phyloP scores from a whole-genome alignment of 345 rosid genomes.

The Populus davidiana region DNA sequence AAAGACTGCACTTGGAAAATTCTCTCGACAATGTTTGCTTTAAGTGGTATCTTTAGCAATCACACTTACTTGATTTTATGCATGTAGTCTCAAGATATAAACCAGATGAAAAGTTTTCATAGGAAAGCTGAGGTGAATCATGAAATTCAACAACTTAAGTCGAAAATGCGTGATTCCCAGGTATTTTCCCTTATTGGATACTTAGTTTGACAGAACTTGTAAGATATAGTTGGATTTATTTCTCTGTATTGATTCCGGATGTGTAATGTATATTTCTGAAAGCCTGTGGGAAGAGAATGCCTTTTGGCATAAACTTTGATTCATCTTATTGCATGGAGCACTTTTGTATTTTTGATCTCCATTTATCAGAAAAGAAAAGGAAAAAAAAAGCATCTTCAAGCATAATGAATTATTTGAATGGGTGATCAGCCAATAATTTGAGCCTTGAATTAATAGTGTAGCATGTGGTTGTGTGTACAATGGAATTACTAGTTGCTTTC shows the following conservation, averaged over 20 bases:
- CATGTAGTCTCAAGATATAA: slow-evolving; percentile 73
- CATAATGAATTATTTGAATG: not conserved
- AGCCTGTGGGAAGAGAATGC: not conserved
- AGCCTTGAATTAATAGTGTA: not conserved
- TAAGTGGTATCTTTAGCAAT: slow-evolving; percentile 10
- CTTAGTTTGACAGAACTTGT: not conserved
- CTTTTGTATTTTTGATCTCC: not conserved
- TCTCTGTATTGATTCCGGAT: not conserved
- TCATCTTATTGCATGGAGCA: not conserved
- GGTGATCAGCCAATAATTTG: not conserved
- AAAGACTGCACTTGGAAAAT: not conserved
- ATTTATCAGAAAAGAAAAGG: not conserved
- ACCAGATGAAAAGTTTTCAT: slow-evolving; percentile 72
- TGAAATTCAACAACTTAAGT: slow-evolving; percentile 90
- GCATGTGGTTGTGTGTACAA: not conserved
- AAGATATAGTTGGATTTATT: not conserved
- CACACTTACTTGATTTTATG: slow-evolving; percentile 6
- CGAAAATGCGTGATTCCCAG: slow-evolving; percentile 98
- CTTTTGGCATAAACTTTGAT: not conserved
- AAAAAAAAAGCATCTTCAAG: not conserved
- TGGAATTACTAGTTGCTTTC: not conserved
- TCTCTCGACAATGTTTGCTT: slow-evolving; percentile 3
- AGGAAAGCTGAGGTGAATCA: slow-evolving; percentile 93
- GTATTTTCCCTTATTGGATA: slow-evolving; percentile 34
- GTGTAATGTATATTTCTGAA: not conserved